A percentile compares a stretch with the other conserved stretches of the same genome.
phyloP scores from a whole-genome alignment of 2,329 filamentous ascomycete species.

The Geosmithia putterillii region DNA sequence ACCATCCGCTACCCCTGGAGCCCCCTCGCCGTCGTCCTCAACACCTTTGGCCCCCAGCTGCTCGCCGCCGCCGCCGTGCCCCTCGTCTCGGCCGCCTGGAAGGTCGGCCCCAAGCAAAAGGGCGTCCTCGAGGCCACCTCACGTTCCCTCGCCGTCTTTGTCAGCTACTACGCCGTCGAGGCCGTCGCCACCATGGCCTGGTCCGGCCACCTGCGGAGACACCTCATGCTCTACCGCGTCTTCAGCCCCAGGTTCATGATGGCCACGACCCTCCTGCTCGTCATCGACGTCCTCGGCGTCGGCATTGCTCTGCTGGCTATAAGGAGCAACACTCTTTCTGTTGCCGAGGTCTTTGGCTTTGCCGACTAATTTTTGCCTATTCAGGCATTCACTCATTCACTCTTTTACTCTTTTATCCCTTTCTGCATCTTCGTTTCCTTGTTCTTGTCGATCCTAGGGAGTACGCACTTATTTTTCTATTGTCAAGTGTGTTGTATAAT shows the following conservation, averaged over 20 bases:
- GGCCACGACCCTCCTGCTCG: constrained; percentile 55
- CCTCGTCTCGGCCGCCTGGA: constrained; percentile 69
- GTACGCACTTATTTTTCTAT: neutral
- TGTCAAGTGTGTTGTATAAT: neutral
- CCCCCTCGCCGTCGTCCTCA: constrained; percentile 68
- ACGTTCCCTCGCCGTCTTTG: constrained; percentile 60
- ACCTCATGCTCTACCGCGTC: constrained; percentile 93
- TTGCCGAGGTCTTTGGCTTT: constrained; percentile 85
- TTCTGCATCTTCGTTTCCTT: neutral
- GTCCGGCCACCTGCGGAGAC: constrained; percentile 75
- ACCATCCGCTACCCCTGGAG: constrained; percentile 82
- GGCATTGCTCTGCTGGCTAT: constrained; percentile 61
- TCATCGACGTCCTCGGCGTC: constrained; percentile 66
- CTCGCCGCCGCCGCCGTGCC: constrained; percentile 71
- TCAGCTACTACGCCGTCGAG: constrained; percentile 73
- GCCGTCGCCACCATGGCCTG: constrained; percentile 80
- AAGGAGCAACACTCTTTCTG: constrained; percentile 63
- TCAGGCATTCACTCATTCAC: no score
- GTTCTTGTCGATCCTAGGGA: no score
- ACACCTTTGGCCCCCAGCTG: constrained; percentile 84
- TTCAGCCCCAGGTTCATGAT: constrained; percentile 89
- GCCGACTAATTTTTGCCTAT: constrained; percentile 25
- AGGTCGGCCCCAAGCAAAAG: constrained; percentile 63
- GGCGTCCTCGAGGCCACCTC: constrained; percentile 59
- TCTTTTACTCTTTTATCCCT: neutral